Percentiles rank a stretch among this genome's conserved stretches.
phyloP scores from a whole-genome alignment of 257 asterid genomes.

The Misopates orontium region DNA sequence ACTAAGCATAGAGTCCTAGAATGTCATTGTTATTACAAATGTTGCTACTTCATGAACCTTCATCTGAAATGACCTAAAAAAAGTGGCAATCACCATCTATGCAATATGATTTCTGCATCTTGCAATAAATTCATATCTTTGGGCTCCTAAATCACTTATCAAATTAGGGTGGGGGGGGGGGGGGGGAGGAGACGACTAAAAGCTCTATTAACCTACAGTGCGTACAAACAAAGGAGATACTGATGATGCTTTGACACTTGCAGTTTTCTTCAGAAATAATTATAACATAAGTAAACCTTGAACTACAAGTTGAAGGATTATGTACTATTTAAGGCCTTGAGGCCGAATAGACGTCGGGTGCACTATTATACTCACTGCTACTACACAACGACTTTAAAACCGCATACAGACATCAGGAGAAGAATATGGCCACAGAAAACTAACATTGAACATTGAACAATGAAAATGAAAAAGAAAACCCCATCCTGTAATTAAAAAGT shows the following conservation, averaged over 20 bases:
- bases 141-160: not conserved
- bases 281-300: no score
- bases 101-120: no score
- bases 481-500: not conserved
- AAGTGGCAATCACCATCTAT: no score
- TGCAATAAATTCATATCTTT: not conserved
- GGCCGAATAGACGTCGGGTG: no score
- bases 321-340: not conserved
- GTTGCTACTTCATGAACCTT: no score
- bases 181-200: no score
- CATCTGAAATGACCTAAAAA: no score
- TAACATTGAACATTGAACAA: not conserved
- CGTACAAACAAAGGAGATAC: not conserved
- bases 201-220: conserved; percentile 1
- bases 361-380: no score
- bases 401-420: not conserved
- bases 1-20: not conserved
- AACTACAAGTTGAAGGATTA: no score
- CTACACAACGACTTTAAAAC: conserved; percentile 1
- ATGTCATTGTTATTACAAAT: no score
- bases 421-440: not conserved
- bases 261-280: no score
- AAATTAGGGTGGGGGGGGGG: not conserved
- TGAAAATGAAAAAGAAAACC: not conserved
- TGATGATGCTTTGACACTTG: no score